Percentiles rank a stretch among this genome's conserved stretches.
Evolutionary conservation across 139 green algal species (phyloP).

Genomic region (Chlorella sorokiniana): DNA sequence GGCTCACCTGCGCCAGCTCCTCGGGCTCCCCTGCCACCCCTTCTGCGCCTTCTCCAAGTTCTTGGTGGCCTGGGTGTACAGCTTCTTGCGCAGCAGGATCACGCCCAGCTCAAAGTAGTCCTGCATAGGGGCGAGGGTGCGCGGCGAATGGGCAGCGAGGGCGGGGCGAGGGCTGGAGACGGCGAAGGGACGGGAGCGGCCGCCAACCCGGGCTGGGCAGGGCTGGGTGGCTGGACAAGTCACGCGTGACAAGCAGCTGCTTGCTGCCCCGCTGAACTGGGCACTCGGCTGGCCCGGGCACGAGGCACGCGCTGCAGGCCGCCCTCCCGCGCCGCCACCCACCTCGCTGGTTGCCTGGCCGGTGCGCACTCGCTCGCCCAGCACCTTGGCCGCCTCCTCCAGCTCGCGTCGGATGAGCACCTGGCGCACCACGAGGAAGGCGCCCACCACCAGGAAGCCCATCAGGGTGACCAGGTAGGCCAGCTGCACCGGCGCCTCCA

Average conservation of each 20-base stretch:
- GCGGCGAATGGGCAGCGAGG: not conserved
- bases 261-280: too few relatives aligned
- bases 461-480: constrained; percentile 91
- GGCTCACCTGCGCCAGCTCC: constrained; percentile 88
- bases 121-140: too few relatives aligned
- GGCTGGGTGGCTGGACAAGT: not conserved
- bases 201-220: not conserved
- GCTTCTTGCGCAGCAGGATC: constrained; percentile 96
- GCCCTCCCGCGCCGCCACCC: not conserved
- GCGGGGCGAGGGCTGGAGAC: not conserved
- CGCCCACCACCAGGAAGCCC: constrained; percentile 83
- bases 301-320: not conserved
- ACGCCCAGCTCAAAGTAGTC: constrained; percentile 98
- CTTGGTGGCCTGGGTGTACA: constrained; percentile 93
- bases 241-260: not conserved
- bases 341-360: constrained; percentile 83
- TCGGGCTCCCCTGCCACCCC: constrained; percentile 89
- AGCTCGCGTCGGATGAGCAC: constrained; percentile 94
- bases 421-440: constrained; percentile 95
- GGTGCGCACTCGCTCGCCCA: constrained; percentile 91
- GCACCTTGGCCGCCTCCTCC: constrained; percentile 94
- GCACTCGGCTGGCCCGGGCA: too few relatives aligned
- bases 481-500: constrained; percentile 89
- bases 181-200: not conserved
- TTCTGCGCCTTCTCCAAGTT: constrained; percentile 92